A percentile compares a stretch with the other conserved stretches of the same genome.
Conservation (phyloP, 1,284 basidiomycete species). For the Agroathelia rolfsii region DNA sequence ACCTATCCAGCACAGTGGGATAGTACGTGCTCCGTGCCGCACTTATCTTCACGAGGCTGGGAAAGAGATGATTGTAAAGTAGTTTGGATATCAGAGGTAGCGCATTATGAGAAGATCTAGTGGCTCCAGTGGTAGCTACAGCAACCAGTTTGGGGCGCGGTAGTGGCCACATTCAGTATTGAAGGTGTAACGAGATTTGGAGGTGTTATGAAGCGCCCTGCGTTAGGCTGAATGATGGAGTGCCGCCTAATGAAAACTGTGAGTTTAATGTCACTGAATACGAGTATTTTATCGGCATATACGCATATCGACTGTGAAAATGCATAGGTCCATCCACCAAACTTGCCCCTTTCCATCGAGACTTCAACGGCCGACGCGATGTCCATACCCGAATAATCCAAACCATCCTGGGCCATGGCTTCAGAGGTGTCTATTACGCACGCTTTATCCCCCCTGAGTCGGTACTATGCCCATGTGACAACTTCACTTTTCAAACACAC, state of each 20-base stretch:
- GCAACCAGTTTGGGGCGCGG: conserved; percentile 40
- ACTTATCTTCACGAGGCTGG: conserved; percentile 45
- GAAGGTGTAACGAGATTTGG: conserved; percentile 40
- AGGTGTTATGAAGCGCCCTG: conserved; percentile 37
- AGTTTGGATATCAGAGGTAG: conserved; percentile 40
- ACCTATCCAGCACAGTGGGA: conserved; percentile 34
- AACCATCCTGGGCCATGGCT: too few species aligned
- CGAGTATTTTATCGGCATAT: too few species aligned
- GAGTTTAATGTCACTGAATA: too few species aligned
- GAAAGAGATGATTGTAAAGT: conserved; percentile 33
- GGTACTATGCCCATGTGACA: too few species aligned
- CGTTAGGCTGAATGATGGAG: conserved; percentile 27
- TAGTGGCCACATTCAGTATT: conserved; percentile 37
- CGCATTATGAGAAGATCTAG: conserved; percentile 27
- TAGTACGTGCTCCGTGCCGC: conserved; percentile 39
- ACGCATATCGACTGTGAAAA: conserved; percentile 33
- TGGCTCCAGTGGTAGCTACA: conserved; percentile 44
- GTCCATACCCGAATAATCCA: too few species aligned
- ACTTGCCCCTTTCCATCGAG: conserved; percentile 28
- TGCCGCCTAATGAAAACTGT: too few species aligned
- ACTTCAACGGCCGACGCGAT: conserved; percentile 32
- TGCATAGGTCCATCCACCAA: conserved; percentile 19
- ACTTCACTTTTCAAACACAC: too few species aligned
- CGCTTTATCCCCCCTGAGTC: too few species aligned
- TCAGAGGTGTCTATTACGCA: too few species aligned